Base-by-base conservation (phyloP, 2,329 filamentous ascomycete genomes). In the Ampelomyces quisqualis region DNA sequence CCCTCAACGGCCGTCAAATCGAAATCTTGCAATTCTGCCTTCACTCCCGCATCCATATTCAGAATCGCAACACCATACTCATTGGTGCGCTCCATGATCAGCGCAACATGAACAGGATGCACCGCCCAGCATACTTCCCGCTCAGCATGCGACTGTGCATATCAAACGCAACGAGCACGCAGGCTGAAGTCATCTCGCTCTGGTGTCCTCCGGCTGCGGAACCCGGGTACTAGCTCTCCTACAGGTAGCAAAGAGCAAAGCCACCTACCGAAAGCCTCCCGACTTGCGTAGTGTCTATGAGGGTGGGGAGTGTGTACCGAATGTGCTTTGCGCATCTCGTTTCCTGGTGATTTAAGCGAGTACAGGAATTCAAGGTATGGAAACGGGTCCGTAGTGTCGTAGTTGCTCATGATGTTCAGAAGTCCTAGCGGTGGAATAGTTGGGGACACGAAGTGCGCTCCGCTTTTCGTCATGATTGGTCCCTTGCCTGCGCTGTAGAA, bases 161-260 rank as follows among this genome's bases (percentile, higher is more conserved):
- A 49, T 8, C 45, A 42, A 17, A 45, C 27, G 27, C 38, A 45
- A 14, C 42, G 42, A 13, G 35, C 24, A 6, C 40, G 18, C n/a
- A 42, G 19, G 2, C 42, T 37, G 13, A 20, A 6, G 7, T 36
- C 34, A 1, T 29, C 23, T 1, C 10, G 11, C 2, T 6, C 17
- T 6, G 17, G 23, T n/a, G 1, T 7, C 2, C 6, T 9, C 17
- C 28, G 18, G n/a, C 10, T 18, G 5, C 31, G 31, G 11, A 33
- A 23, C 6, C 8, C 14, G 2, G 15, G 6, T 5, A 21, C 14
- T 3, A 7, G 4, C 11, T 22, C 9, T 13, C 17, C 11, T 13
- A 2, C 14, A 5, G 31, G 31, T 7, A 33, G 19, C n/a, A 33
- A 8, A 9, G 19, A 22, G 5, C n/a, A 20, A 3, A 33, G 19